These are phyloP conservation scores for Fusarium globosum DNA, from an alignment of 2,329 filamentous ascomycete species.

Conservation along the genomic window DNA sequence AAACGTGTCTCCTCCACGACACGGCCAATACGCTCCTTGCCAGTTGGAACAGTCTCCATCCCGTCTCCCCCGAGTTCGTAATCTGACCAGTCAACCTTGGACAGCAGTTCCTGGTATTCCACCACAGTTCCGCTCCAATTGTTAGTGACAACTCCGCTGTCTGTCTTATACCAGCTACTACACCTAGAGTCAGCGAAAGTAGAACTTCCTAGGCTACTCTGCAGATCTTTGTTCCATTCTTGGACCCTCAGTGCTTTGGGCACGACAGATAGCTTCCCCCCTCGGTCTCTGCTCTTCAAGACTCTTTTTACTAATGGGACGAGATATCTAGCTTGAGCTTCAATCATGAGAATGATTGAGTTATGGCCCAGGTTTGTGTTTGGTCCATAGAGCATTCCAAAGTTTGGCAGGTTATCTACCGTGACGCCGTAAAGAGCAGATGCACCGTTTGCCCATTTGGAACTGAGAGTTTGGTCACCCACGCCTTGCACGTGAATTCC, in stretches of 20 bases:
- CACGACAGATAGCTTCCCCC: fast-evolving
- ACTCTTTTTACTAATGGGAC: neutral
- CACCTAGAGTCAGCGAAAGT: fast-evolving
- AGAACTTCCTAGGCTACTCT: fast-evolving
- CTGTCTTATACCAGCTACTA: neutral
- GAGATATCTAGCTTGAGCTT: neutral
- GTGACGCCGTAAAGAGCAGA: neutral
- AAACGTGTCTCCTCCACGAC: neutral
- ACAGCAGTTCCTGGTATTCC: neutral
- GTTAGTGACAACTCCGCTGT: neutral
- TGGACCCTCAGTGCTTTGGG: neutral
- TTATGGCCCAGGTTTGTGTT: neutral
- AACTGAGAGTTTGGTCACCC: fast-evolving
- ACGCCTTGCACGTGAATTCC: neutral
- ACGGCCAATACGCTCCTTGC: neutral
- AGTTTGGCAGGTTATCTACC: neutral
- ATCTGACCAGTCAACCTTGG: neutral
- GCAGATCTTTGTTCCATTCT: neutral
- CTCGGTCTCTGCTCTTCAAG: neutral
- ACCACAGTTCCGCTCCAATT: neutral
- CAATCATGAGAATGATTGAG: neutral
- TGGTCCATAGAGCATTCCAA: neutral
- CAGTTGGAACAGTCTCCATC: fast-evolving
- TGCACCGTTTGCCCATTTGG: neutral
- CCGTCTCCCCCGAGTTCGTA: fast-evolving